These are phyloP conservation scores for Blastocystis sp. DNA, from an alignment of 352 stramenopile genomes.

Conservation along the genomic window DNA sequence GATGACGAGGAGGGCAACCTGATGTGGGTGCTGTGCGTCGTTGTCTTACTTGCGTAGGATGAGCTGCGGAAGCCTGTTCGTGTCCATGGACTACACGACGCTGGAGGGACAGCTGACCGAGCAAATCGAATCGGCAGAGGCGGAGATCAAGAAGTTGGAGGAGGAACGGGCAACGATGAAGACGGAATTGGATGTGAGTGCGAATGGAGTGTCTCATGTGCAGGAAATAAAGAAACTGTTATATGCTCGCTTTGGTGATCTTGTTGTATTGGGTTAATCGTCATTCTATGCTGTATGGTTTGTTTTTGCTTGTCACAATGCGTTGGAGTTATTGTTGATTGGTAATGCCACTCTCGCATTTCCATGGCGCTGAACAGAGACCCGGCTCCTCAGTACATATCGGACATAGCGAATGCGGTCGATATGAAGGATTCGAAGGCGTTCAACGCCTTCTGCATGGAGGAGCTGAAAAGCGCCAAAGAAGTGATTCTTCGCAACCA, in stretches of 20 bases:
- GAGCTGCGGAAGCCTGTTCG: conserved; percentile 49
- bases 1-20: conserved; percentile 67
- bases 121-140: conserved; percentile 10
- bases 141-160: conserved; percentile 45
- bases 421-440: background rate
- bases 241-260: conserved; percentile 70
- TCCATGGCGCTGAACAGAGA: background rate
- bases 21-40: background rate
- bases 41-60: background rate
- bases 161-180: conserved; percentile 34
- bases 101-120: conserved; percentile 31
- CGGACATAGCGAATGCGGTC: conserved; percentile 3
- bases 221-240: conserved; percentile 65
- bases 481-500: background rate
- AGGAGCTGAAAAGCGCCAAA: conserved; percentile 14
- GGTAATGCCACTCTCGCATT: too few species aligned
- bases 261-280: conserved; percentile 68
- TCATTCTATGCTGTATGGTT: background rate
- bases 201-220: background rate
- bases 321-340: background rate
- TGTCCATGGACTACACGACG: conserved; percentile 32
- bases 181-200: conserved; percentile 38
- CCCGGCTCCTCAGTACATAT: conserved; percentile 11
- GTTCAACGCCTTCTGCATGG: conserved; percentile 36
- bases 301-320: background rate